Base-by-base conservation (phyloP, 129 eudicot genomes). In the Tanacetum coccineum region DNA sequence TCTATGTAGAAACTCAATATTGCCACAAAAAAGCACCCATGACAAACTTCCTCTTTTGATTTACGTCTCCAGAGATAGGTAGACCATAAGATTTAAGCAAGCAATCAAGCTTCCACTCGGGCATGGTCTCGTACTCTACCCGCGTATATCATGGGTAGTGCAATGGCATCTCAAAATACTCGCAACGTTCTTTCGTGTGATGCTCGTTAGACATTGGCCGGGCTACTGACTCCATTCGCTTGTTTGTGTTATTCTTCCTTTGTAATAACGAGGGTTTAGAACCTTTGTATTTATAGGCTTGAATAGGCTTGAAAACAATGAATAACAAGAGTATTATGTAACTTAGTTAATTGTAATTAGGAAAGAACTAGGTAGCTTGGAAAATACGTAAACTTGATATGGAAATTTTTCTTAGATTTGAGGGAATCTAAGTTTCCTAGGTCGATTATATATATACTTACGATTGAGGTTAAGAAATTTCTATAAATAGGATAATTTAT, bases 11-110 rank as follows among this genome's bases (percentile, higher is more conserved):
- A 57, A 44, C 65, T 22, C 19, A 80, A 7, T 50, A 73, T 67
- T 78, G 78, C 93, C 96, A 88, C 30, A 88, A 62, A 77, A 88
- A 88, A 47, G 96, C 85, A 10, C 96, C 96, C 85, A 85, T 85
- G 12, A 93, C 93, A 59, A 85, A 83, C 70, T 76, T 70, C 69
- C 92, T 83, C 73, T 88, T 88, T 5, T 83, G 82, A 22, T 74
- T 59, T 13, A 85, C 76, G 42, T 77, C 85, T 13, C 88, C 89
- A 0, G 45, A 18, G 42, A 64, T 75, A 3, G 84, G 82, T 32
- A 88, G 84, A 8, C 93, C 93, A 11, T 88, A 88, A 21, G 85
- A 56, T 0, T 63, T 59, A 6, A 88, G 79, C 72, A 88, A 76
- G 73, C 88, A 82, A 60, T 88, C 89, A 1, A 88, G 72, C 62